These are phyloP conservation scores for Apiotrichum gamsii DNA, from an alignment of 1,284 basidiomycete genomes.

Conservation along the genomic window DNA sequence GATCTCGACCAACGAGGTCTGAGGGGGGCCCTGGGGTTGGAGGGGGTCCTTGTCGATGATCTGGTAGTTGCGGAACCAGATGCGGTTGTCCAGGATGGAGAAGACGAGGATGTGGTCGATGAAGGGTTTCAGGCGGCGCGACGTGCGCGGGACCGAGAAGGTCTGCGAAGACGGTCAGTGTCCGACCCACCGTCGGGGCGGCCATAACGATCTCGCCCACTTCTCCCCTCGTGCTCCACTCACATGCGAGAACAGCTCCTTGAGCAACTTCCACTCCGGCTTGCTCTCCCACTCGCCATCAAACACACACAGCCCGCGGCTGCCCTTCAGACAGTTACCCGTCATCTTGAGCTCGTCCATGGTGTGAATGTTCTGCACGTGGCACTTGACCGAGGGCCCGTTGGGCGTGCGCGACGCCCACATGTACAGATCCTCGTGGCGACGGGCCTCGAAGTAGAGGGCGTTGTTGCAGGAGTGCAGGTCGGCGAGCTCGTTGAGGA, in stretches of 20 bases:
- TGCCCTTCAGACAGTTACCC: conserved; percentile 96
- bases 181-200: too few relatives aligned
- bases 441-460: conserved; percentile 92
- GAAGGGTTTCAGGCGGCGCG: conserved; percentile 91
- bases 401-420: conserved; percentile 98
- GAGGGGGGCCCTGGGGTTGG: conserved; percentile 47
- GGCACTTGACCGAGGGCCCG: conserved; percentile 93
- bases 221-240: conserved; percentile 39
- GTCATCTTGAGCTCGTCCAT: conserved; percentile 99
- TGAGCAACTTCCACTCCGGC: conserved; percentile 74
- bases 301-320: conserved; percentile 85
- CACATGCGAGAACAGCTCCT: conserved; percentile 95
- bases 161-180: conserved; percentile 58
- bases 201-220: not conserved
- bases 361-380: conserved; percentile 97
- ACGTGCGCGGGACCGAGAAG: conserved; percentile 85
- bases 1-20: conserved; percentile 79
- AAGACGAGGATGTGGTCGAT: conserved; percentile 97
- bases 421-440: conserved; percentile 92
- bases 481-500: conserved; percentile 95
- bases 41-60: conserved; percentile 61
- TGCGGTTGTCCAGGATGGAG: conserved; percentile 89
- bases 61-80: conserved; percentile 96
- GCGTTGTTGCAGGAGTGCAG: conserved; percentile 98
- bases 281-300: conserved; percentile 87